Percentiles rank a stretch among this genome's conserved stretches.
These are phyloP conservation scores for Antarctomyces pellizariae DNA, from an alignment of 495 filamentous ascomycete species.

Conservation along the genomic window DNA sequence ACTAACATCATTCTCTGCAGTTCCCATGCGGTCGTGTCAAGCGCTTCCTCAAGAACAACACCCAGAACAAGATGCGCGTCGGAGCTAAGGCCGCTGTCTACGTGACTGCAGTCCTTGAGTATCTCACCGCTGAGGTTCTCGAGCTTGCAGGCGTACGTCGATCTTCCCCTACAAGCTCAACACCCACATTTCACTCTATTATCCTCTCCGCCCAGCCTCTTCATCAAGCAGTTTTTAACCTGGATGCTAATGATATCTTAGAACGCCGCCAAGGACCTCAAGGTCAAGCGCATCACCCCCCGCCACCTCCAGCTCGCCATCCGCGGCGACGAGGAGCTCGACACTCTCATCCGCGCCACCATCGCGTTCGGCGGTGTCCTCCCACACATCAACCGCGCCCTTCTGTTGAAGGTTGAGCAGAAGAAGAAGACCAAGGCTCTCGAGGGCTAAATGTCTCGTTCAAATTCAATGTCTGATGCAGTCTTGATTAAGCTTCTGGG, in stretches of 20 bases:
- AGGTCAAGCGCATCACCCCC: slow-evolving; percentile 98
- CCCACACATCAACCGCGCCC: slow-evolving; percentile 93
- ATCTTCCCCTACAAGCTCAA: too few relatives aligned
- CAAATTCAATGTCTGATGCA: not conserved
- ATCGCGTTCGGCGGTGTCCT: slow-evolving; percentile 97
- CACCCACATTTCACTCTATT: too few relatives aligned
- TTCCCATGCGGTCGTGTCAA: slow-evolving; percentile 99
- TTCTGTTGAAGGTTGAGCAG: slow-evolving; percentile 95
- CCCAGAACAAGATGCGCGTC: slow-evolving; percentile 98
- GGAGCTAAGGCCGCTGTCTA: slow-evolving; percentile 97
- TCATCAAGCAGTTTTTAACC: slow-evolving; percentile 3
- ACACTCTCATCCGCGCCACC: slow-evolving; percentile 89
- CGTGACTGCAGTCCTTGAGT: slow-evolving; percentile 94
- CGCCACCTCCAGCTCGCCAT: slow-evolving; percentile 96
- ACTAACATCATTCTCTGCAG: slow-evolving; percentile 27
- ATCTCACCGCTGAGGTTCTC: slow-evolving; percentile 93
- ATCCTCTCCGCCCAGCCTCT: slow-evolving; percentile 3
- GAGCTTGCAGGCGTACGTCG: slow-evolving; percentile 66
- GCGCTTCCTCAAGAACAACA: slow-evolving; percentile 98
- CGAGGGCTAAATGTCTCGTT: slow-evolving; percentile 21
- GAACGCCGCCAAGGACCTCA: slow-evolving; percentile 97
- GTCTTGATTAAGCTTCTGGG: not conserved
- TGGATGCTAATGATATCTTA: slow-evolving; percentile 10
- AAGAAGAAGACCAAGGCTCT: slow-evolving; percentile 83
- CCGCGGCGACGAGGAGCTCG: slow-evolving; percentile 93